Percentiles rank a stretch among this genome's conserved stretches.
Conservation (phyloP, 148 eudicot genomes). For the Camellia sinensis region DNA sequence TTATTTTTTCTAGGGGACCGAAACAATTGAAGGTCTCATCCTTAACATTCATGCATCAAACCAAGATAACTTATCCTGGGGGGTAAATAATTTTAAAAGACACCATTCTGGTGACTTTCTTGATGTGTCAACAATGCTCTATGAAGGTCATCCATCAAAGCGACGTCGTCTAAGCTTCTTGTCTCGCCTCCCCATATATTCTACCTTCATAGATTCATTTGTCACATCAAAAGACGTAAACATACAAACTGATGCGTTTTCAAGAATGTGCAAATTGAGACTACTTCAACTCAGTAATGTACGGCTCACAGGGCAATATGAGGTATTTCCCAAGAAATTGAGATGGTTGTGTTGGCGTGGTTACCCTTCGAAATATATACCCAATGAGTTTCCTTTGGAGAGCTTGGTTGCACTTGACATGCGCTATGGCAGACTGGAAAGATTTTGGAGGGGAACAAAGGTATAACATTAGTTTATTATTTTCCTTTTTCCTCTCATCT, state of each 20-base stretch:
- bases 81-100: too few species aligned
- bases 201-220: not conserved
- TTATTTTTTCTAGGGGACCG: constrained; percentile 10
- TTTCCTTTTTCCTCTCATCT: too few species aligned
- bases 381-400: not conserved
- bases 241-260: constrained; percentile 4
- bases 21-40: constrained; percentile 5
- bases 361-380: not conserved
- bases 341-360: constrained; percentile 20
- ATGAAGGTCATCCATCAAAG: not conserved
- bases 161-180: not conserved
- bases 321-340: constrained; percentile 1
- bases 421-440: not conserved
- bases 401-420: constrained; percentile 14
- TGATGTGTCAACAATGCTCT: not conserved
- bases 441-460: constrained; percentile 12
- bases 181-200: not conserved
- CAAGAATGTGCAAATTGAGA: constrained; percentile 7
- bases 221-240: not conserved
- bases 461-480: not conserved
- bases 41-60: not conserved
- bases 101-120: not conserved
- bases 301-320: not conserved
- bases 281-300: constrained; percentile 11
- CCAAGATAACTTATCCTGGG: too few species aligned